These are phyloP conservation scores for Rhizoctonia solani DNA, from an alignment of 1,284 basidiomycete species.

Conservation along the genomic window DNA sequence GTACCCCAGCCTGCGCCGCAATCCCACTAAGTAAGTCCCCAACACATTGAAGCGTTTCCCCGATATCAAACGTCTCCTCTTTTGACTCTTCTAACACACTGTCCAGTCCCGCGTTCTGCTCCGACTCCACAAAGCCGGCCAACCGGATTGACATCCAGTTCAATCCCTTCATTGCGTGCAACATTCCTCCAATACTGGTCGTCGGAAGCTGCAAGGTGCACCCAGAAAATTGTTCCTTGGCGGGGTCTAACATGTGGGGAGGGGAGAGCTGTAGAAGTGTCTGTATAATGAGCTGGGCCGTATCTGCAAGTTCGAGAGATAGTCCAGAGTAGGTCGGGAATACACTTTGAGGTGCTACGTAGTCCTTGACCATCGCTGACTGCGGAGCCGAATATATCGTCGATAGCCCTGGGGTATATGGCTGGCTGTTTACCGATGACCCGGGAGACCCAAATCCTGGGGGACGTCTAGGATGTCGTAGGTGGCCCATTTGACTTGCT, in stretches of 20 bases:
- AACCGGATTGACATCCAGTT: conserved; percentile 87
- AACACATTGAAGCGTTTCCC: conserved; percentile 71
- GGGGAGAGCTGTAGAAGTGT: conserved; percentile 86
- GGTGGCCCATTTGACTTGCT: conserved; percentile 59
- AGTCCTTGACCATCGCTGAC: background rate
- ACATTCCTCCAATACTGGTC: conserved; percentile 81
- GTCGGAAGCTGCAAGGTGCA: conserved; percentile 84
- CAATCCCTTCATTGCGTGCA: conserved; percentile 86
- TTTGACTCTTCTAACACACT: conserved; percentile 1
- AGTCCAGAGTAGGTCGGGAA: conserved; percentile 38
- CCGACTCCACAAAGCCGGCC: conserved; percentile 40
- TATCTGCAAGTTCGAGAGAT: conserved; percentile 79
- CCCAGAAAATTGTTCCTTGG: conserved; percentile 87
- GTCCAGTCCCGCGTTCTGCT: background rate
- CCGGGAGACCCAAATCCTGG: conserved; percentile 16
- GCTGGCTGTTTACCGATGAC: conserved; percentile 2
- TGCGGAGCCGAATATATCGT: background rate
- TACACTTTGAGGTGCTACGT: conserved; percentile 37
- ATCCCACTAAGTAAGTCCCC: conserved; percentile 85
- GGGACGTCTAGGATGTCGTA: background rate
- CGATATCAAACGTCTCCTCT: conserved; percentile 60
- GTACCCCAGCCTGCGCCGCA: conserved; percentile 80
- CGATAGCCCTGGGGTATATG: conserved; percentile 28
- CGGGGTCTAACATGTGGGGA: conserved; percentile 85
- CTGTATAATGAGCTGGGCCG: conserved; percentile 84